These are phyloP conservation scores for Fusarium foetens DNA, from an alignment of 2,329 filamentous ascomycete species.

Conservation along the genomic window DNA sequence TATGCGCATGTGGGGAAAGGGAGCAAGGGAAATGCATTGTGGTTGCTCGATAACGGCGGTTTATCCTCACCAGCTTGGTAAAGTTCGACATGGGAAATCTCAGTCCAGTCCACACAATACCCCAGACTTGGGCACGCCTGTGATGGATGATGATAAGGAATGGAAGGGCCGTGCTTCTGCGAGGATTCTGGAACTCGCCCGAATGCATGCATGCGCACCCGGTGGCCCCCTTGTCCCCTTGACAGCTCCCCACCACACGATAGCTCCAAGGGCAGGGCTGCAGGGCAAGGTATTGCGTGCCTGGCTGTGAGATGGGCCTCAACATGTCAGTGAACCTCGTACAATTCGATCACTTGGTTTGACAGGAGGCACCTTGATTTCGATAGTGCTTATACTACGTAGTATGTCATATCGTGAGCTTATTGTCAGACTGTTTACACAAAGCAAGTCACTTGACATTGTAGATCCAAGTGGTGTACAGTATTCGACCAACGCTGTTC, in stretches of 20 bases:
- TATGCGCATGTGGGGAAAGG: slow-evolving; percentile 21
- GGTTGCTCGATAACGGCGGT: slow-evolving; percentile 26
- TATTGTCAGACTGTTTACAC: neutral
- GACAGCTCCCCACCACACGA: slow-evolving; percentile 31
- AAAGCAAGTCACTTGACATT: neutral
- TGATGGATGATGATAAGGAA: neutral
- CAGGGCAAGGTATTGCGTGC: slow-evolving; percentile 23
- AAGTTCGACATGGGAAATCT: slow-evolving; percentile 8
- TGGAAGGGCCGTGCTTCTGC: slow-evolving; percentile 26
- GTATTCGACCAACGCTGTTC: neutral
- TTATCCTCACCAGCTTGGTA: slow-evolving; percentile 31
- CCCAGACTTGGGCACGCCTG: slow-evolving; percentile 1
- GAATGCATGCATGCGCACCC: neutral
- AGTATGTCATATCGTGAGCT: neutral
- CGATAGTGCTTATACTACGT: neutral
- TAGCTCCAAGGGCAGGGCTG: slow-evolving; percentile 15
- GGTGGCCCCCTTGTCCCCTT: neutral
- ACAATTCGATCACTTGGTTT: neutral
- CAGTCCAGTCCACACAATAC: slow-evolving; percentile 18
- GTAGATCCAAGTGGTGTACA: neutral
- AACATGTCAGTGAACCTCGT: neutral
- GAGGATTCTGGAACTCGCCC: slow-evolving; percentile 41
- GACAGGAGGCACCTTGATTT: neutral
- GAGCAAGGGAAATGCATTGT: slow-evolving; percentile 6
- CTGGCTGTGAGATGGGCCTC: neutral